Percentiles rank a stretch among this genome's conserved stretches.
phyloP scores from a whole-genome alignment of 2,329 filamentous ascomycete species.

The Didymosphaeria variabile region DNA sequence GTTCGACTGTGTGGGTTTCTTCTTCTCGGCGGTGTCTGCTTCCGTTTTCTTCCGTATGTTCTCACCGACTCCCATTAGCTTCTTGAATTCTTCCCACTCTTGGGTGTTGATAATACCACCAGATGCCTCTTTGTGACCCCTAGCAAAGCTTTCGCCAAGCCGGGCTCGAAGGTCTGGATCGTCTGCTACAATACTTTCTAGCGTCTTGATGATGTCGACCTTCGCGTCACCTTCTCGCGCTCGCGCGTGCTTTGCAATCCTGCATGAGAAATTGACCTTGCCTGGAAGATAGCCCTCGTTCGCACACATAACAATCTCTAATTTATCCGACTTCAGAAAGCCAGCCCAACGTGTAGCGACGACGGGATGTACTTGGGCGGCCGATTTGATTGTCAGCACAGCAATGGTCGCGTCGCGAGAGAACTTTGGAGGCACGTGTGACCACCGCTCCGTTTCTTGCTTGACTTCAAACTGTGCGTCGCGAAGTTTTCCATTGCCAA shows the following conservation, averaged over 20 bases:
- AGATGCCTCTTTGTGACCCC: conserved; percentile 73
- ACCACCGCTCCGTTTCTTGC: conserved; percentile 68
- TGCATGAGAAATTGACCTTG: conserved; percentile 73
- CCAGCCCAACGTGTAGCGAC: conserved; percentile 74
- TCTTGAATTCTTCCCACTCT: conserved; percentile 73
- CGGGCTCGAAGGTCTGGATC: conserved; percentile 54
- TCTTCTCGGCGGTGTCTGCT: conserved; percentile 42
- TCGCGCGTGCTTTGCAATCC: conserved; percentile 66
- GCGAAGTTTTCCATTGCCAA: conserved; percentile 59
- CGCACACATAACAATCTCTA: conserved; percentile 72
- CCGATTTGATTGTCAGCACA: conserved; percentile 68
- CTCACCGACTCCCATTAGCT: conserved; percentile 66
- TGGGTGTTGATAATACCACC: conserved; percentile 68
- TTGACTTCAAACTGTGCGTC: conserved; percentile 67
- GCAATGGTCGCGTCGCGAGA: conserved; percentile 69
- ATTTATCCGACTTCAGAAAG: conserved; percentile 64
- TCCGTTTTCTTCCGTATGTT: conserved; percentile 55
- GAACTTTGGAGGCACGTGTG: conserved; percentile 70
- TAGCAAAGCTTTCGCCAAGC: conserved; percentile 70
- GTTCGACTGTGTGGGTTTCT: conserved; percentile 38
- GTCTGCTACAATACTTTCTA: conserved; percentile 61
- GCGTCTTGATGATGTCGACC: conserved; percentile 69
- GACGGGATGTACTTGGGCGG: conserved; percentile 71
- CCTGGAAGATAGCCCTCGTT: conserved; percentile 72
- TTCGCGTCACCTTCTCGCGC: conserved; percentile 58